Conservation (phyloP, 2,329 filamentous ascomycete species). For the Davidsoniella virescens region DNA sequence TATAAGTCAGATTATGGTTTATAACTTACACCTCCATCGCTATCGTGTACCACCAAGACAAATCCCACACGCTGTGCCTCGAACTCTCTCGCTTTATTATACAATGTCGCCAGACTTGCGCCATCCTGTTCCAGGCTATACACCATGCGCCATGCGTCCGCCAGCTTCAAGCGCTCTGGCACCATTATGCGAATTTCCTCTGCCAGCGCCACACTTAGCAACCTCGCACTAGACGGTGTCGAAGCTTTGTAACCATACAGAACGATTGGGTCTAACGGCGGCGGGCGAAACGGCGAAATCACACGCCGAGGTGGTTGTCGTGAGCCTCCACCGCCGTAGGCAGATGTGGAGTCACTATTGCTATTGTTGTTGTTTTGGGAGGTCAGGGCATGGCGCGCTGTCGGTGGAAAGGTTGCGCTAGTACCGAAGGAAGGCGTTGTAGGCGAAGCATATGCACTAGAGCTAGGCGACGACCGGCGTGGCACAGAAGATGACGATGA, state of each 20-base stretch:
- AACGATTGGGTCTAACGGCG: slow-evolving; percentile 66
- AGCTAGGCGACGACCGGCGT: too few species aligned
- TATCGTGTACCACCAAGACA: slow-evolving; percentile 73
- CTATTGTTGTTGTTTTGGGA: neutral
- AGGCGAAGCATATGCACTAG: slow-evolving; percentile 8
- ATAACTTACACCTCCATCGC: slow-evolving; percentile 49
- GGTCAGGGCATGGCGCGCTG: neutral
- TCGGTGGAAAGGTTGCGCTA: neutral
- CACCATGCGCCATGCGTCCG: slow-evolving; percentile 69
- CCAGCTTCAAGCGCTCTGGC: slow-evolving; percentile 71
- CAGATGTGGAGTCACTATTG: slow-evolving; percentile 2
- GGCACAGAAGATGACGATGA: slow-evolving; percentile 10
- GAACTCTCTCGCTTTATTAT: slow-evolving; percentile 57
- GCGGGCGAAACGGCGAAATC: slow-evolving; percentile 68
- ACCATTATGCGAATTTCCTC: slow-evolving; percentile 87
- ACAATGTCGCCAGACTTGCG: slow-evolving; percentile 71
- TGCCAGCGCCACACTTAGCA: slow-evolving; percentile 59
- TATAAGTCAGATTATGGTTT: neutral
- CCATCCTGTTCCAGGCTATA: slow-evolving; percentile 91
- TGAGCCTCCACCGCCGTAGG: slow-evolving; percentile 3
- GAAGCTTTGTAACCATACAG: slow-evolving; percentile 49
- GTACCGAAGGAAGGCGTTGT: too few species aligned
- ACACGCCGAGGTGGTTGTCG: slow-evolving; percentile 36
- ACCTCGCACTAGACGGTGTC: slow-evolving; percentile 41
- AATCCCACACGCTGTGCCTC: slow-evolving; percentile 63